Percentiles rank a stretch among this genome's conserved stretches.
phyloP scores from a whole-genome alignment of 1,284 basidiomycete species.

The Sanghuangporus baumii region DNA sequence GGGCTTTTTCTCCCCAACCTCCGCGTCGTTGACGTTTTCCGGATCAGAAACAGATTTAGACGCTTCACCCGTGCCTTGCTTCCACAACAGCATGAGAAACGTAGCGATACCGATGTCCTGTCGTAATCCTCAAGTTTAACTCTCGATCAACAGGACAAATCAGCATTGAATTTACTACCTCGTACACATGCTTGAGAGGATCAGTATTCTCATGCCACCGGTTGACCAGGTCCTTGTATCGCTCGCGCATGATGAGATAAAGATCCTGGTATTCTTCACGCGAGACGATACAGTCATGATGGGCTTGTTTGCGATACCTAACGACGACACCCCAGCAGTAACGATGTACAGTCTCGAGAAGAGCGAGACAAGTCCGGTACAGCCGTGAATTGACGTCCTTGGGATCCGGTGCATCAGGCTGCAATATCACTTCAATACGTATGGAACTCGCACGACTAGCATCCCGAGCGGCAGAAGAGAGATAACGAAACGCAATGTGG shows the following conservation, averaged over 20 bases:
- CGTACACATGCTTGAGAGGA: slow-evolving; percentile 83
- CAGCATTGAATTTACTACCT: slow-evolving; percentile 33
- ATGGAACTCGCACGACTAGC: slow-evolving; percentile 24
- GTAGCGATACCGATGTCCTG: slow-evolving; percentile 90
- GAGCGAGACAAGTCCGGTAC: slow-evolving; percentile 72
- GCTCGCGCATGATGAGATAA: slow-evolving; percentile 81
- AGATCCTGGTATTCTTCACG: slow-evolving; percentile 84
- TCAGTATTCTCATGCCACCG: slow-evolving; percentile 80
- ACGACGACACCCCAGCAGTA: slow-evolving; percentile 80
- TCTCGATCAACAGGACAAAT: slow-evolving; percentile 4
- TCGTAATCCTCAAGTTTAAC: neutral
- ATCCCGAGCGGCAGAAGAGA: slow-evolving; percentile 29
- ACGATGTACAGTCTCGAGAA: slow-evolving; percentile 79
- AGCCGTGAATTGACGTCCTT: slow-evolving; percentile 55
- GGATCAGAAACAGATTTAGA: slow-evolving; percentile 15
- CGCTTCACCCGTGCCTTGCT: slow-evolving; percentile 46
- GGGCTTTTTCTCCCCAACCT: slow-evolving; percentile 26
- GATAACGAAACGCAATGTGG: slow-evolving; percentile 69
- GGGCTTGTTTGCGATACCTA: slow-evolving; percentile 81
- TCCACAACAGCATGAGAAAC: slow-evolving; percentile 90
- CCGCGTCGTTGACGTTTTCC: neutral
- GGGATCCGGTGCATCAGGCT: slow-evolving; percentile 38
- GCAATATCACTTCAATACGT: slow-evolving; percentile 51
- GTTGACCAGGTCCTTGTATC: slow-evolving; percentile 69
- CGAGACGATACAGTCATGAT: slow-evolving; percentile 78